Evolutionary conservation across 805 yeast genomes (phyloP), one percentile per base, ranked within the genome.

Genomic region (Metschnikowia cubensis): DNA sequence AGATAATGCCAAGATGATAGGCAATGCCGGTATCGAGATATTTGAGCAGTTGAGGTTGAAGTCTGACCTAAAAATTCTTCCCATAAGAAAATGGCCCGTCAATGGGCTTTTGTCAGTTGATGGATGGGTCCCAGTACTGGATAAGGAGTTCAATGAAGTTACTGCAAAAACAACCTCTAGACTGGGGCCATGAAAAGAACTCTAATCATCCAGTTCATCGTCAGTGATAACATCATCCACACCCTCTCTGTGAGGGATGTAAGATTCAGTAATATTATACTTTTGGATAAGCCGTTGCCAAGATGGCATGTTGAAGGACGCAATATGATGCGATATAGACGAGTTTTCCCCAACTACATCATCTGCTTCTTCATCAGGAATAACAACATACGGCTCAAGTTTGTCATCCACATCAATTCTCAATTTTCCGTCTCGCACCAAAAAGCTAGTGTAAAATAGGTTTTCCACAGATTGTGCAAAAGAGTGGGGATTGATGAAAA

Each of bases 1-100:
- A 0, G 99, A 94, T 62, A 94, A 94, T 65, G 96, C 97, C 0
- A 81, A 89, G 2, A 94, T 94, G 99, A 94, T 94, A 47, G 99
- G 97, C 1, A 89, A 95, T 83, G 96, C 98, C 0, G 99, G 97
- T 0, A 88, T 92, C 7, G 97, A 92, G 64, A 68, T 91, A 17
- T 85, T 71, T 62, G 96, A 90, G 62, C 57, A 63, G 15, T 76
- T 78, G 5, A 63, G 68, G 17, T 38, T 66, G 18, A 69, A 75
- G 11, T 79, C 90, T 0, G 77, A 75, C 5, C 59, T 87, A 38
- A 75, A 68, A 10, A 79, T 82, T 2, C 60, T 76, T n/a, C 95
- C 96, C 1, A 71, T 81, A 1, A 72, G 89, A 42, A 88, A 83
- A 66, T 92, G 99, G 99, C 91, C 96, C 1, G 61, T 90, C 51